Base-by-base conservation (phyloP, 1,284 basidiomycete species). In the Leccinum pallidistipes region DNA sequence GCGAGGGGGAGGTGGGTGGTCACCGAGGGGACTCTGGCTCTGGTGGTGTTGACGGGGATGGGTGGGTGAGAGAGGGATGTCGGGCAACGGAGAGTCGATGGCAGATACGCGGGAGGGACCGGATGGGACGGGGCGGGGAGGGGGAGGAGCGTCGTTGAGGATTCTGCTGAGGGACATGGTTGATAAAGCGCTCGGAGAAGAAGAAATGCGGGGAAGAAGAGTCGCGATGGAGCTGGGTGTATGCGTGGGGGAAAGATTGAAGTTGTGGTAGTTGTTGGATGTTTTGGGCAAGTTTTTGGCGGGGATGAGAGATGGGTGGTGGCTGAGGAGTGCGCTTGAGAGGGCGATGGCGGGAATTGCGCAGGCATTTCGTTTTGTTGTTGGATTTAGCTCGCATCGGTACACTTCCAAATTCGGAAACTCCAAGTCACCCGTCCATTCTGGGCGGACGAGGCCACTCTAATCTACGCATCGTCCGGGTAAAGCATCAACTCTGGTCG, bases 401-500 rank as follows among this genome's bases (percentile, higher is more conserved):
- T 74, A 72, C 64, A 63, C 59, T 71, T 51, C 72, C 74, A 68
- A 65, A 72, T 73, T 59, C 51, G 69, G 71, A 27, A 71, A 75
- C 58, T 70, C 29, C 67, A 62, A 66, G 63, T 63, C 58, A 57
- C 65, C 69, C 68, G 55, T 58, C 68, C 45, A 58, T 68, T 67
- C 70, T 68, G 65, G 60, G 62, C 63, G 68, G 69, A 69, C 66
- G 63, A 71, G 34, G 64, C 50, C 54, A 14, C 24, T 55, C 36
- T 40, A 24, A 21, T 21, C 63, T 71, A 71, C 47, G 54, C 65
- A 66, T 92, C 89, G 57, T 85, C 83, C 36, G 91, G 91, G 68
- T 88, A 78, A 66, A 93, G 72, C 91, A 93, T 93, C 75, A 93
- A 79, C 81, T 99, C 96, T 57, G 97, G 97, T 65, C 94, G 86